These are phyloP conservation scores for Solanum chmielewskii DNA, from an alignment of 257 asterid species.

Conservation along the genomic window DNA sequence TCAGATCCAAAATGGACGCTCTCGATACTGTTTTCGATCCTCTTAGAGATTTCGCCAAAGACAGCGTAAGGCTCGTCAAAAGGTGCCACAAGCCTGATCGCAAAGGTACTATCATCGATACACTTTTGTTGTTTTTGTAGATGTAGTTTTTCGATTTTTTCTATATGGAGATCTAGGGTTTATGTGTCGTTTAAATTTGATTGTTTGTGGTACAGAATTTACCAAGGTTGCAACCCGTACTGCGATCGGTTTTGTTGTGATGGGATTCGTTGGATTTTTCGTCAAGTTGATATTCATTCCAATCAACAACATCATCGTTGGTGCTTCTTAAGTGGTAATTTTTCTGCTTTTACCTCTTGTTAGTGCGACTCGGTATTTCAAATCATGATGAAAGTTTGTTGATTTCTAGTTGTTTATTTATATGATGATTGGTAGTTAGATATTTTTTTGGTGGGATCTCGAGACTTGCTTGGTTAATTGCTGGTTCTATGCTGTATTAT, in stretches of 20 bases:
- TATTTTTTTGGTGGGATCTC: neutral
- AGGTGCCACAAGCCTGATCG: slow-evolving; percentile 29
- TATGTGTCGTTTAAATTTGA: neutral
- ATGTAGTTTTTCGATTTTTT: neutral
- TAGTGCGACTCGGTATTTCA: neutral
- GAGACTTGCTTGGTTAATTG: neutral
- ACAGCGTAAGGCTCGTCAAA: slow-evolving; percentile 24
- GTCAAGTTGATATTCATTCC: slow-evolving; percentile 33
- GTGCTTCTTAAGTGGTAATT: slow-evolving; percentile 11
- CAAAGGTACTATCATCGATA: slow-evolving; percentile 3
- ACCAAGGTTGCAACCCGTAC: slow-evolving; percentile 25
- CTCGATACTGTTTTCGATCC: slow-evolving; percentile 25
- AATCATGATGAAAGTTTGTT: neutral
- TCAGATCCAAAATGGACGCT: slow-evolving; percentile 13
- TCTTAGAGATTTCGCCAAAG: slow-evolving; percentile 22
- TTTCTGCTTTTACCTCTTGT: neutral
- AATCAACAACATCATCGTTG: slow-evolving; percentile 27
- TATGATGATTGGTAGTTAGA: neutral
- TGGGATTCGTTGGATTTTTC: slow-evolving; percentile 29
- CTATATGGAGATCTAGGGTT: neutral
- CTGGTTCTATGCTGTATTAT: neutral
- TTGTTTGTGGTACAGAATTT: slow-evolving; percentile 7
- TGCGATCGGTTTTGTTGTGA: slow-evolving; percentile 27
- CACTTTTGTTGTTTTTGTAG: neutral
- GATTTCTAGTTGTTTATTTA: neutral